Evolutionary conservation across 179 eudicot species (phyloP).

Genomic region (Vitellaria paradoxa): DNA sequence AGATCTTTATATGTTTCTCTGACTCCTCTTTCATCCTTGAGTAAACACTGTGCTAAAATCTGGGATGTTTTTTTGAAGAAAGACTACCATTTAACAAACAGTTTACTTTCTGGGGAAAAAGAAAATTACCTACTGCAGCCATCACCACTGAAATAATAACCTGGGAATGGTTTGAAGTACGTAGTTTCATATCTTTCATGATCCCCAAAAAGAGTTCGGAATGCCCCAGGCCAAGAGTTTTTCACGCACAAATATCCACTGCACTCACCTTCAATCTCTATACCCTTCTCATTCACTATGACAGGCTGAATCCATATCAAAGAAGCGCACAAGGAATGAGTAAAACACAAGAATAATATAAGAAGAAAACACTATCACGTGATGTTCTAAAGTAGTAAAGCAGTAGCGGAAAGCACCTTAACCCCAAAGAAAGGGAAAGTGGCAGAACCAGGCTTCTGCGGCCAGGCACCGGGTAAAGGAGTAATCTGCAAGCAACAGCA

Average conservation of each 20-base stretch:
- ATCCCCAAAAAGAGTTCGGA: constrained; percentile 91
- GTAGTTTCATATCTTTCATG: constrained; percentile 98
- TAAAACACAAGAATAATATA: neutral
- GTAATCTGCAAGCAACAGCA: constrained; percentile 59
- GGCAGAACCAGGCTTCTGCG: constrained; percentile 99
- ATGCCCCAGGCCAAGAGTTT: constrained; percentile 96
- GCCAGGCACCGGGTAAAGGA: constrained; percentile 98
- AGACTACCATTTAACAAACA: neutral
- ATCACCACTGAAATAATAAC: constrained; percentile 94
- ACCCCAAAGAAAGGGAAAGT: constrained; percentile 98
- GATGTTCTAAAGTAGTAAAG: neutral
- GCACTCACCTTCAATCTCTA: constrained; percentile 91
- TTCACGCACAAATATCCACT: constrained; percentile 88
- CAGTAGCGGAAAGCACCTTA: constrained; percentile 53
- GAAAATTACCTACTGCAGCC: constrained; percentile 86
- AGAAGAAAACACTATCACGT: neutral
- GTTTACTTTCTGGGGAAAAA: neutral
- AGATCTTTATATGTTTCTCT: neutral
- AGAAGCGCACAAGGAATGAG: neutral
- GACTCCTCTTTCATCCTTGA: constrained; percentile 4
- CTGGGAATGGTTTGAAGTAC: constrained; percentile 94
- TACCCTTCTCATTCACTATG: constrained; percentile 95
- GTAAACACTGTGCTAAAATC: neutral
- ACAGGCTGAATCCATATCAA: constrained; percentile 66
- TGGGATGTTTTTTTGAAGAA: neutral